A percentile compares a stretch with the other conserved stretches of the same genome.
Conservation (phyloP, 1,284 basidiomycete species). For the Anthracocystis panici-leucophaei region DNA sequence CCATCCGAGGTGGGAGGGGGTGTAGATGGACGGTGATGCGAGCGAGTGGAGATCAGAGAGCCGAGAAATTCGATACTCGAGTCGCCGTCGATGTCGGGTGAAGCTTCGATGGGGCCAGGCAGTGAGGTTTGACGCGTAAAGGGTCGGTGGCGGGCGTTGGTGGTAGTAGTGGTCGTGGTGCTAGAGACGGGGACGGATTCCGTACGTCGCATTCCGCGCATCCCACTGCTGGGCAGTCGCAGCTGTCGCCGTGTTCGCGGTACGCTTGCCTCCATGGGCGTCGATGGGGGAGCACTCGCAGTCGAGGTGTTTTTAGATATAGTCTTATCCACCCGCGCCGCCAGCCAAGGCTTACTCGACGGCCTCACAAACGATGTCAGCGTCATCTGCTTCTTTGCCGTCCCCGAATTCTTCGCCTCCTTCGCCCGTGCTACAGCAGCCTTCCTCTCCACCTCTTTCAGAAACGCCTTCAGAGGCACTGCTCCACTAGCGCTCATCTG, state of each 20-base stretch:
- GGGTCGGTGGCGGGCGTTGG: background rate
- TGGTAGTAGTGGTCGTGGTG: background rate
- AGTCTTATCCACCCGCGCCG: background rate
- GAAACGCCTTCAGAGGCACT: background rate
- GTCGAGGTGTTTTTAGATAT: background rate
- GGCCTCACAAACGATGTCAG: conserved; percentile 21
- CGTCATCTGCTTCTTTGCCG: conserved; percentile 6
- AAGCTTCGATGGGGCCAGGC: background rate
- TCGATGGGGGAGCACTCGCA: background rate
- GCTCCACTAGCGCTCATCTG: conserved; percentile 21
- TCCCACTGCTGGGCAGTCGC: conserved; percentile 11
- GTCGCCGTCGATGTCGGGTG: conserved; percentile 9
- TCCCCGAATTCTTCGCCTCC: background rate
- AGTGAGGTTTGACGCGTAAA: conserved; percentile 3
- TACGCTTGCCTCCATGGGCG: background rate
- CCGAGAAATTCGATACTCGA: conserved; percentile 44
- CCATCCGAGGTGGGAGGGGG: background rate
- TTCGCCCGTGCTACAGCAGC: conserved; percentile 7
- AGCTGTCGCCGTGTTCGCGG: conserved; percentile 21
- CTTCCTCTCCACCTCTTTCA: conserved; percentile 17
- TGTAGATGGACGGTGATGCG: conserved; percentile 6
- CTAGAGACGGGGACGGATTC: conserved; percentile 16
- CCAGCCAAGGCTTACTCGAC: conserved; percentile 10
- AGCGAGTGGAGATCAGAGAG: background rate
- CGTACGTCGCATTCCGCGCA: conserved; percentile 18